Evolutionary conservation across 257 asterid genomes (phyloP).

Genomic region (Jacaranda copaia): DNA sequence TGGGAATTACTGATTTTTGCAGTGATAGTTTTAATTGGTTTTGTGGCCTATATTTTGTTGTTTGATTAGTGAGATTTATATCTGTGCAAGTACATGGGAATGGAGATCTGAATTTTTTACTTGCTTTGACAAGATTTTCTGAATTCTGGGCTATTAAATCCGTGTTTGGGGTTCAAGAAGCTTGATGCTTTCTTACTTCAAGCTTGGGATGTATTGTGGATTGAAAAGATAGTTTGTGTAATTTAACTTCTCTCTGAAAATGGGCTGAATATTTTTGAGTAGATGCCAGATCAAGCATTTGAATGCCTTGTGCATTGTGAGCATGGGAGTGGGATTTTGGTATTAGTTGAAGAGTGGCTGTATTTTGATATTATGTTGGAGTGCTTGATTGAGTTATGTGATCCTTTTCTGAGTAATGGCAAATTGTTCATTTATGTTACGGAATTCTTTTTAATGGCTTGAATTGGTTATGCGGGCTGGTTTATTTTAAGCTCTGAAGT

Average conservation of each 20-base stretch:
- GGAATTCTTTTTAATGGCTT: not conserved
- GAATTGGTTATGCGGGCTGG: no score
- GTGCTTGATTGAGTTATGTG: slow-evolving; percentile 1
- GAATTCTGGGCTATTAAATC: not conserved
- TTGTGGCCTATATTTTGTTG: not conserved
- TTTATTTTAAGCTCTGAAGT: no score
- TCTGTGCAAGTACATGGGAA: not conserved
- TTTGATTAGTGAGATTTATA: not conserved
- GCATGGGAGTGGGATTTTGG: not conserved
- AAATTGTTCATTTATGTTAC: not conserved
- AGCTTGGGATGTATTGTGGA: not conserved
- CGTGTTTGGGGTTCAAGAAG: not conserved
- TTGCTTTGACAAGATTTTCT: slow-evolving; percentile 2
- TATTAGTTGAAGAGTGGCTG: slow-evolving; percentile 10
- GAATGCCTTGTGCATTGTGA: not conserved
- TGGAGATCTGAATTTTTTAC: not conserved
- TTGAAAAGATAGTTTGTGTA: not conserved
- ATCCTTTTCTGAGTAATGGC: not conserved
- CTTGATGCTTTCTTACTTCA: not conserved
- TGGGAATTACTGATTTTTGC: not conserved
- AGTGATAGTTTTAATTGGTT: not conserved
- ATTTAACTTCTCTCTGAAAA: not conserved
- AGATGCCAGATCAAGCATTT: not conserved
- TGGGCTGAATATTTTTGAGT: not conserved
- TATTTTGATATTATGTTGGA: not conserved